phyloP scores from a whole-genome alignment of 331 rosid genomes.

The Dryas integrifolia region DNA sequence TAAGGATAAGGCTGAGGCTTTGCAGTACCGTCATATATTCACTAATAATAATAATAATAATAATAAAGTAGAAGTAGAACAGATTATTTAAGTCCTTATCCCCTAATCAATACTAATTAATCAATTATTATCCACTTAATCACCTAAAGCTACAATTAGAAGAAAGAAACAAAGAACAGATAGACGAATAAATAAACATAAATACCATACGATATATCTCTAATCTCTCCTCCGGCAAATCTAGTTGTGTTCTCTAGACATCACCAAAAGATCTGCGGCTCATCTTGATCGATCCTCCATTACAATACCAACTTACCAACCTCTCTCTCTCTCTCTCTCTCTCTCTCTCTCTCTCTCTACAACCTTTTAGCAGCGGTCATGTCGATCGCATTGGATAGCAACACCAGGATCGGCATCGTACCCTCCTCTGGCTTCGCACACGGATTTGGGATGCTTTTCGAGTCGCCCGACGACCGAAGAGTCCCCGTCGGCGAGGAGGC shows the following conservation, averaged over 20 bases:
- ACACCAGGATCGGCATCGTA: constrained; percentile 28
- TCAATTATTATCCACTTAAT: neutral
- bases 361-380: neutral
- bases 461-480: constrained; percentile 27
- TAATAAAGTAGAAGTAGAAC: too few species aligned
- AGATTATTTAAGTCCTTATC: constrained; percentile 3
- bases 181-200: neutral
- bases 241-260: neutral
- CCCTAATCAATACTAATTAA: constrained; percentile 8
- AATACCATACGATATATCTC: neutral
- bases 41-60: neutral
- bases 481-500: constrained; percentile 3
- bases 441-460: constrained; percentile 29
- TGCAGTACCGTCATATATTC: neutral
- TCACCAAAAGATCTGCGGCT: neutral
- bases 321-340: too few species aligned
- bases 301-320: neutral
- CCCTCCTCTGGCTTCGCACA: constrained; percentile 26
- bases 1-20: too few species aligned
- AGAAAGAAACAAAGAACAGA: neutral
- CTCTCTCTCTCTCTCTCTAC: too few species aligned
- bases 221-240: neutral
- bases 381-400: constrained; percentile 36
- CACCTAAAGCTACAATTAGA: neutral
- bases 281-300: neutral